Percentiles rank a stretch among this genome's conserved stretches.
These are phyloP conservation scores for Rhododendron kiyosumense DNA, from an alignment of 148 eudicot genomes.

Conservation along the genomic window DNA sequence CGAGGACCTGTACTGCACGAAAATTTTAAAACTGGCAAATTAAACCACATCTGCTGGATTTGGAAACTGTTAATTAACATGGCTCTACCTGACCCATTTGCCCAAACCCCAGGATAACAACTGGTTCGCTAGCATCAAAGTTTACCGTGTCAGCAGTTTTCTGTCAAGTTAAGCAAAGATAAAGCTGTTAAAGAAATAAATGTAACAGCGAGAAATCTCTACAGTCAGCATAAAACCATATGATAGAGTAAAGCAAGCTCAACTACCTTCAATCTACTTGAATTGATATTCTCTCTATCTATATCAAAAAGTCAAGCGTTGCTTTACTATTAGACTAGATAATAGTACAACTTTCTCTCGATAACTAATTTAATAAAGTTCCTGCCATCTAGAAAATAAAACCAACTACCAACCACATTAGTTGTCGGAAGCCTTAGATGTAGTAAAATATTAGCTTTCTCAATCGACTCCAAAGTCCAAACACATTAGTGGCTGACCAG, in stretches of 20 bases:
- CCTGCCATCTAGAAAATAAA: background rate
- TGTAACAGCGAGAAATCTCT: background rate
- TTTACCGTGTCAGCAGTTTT: conserved; percentile 44
- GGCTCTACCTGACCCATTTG: conserved; percentile 87
- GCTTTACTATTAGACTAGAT: background rate
- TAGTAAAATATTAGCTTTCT: background rate
- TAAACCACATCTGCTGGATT: background rate
- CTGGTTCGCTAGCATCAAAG: conserved; percentile 77
- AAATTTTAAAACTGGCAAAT: background rate
- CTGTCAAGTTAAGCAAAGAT: conserved; percentile 32
- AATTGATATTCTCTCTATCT: background rate
- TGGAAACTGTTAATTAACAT: background rate
- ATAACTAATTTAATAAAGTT: background rate
- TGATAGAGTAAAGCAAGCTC: background rate
- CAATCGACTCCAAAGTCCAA: background rate
- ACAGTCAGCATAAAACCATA: background rate
- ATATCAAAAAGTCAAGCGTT: background rate
- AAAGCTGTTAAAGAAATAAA: background rate
- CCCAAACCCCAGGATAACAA: conserved; percentile 95
- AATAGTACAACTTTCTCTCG: background rate
- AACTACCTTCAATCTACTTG: background rate
- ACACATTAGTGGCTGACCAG: background rate
- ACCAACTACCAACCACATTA: background rate
- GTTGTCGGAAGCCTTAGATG: background rate
- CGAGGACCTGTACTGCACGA: conserved; percentile 62